phyloP scores from a whole-genome alignment of 2,329 filamentous ascomycete species.

The Sordariomycetes sp. region DNA sequence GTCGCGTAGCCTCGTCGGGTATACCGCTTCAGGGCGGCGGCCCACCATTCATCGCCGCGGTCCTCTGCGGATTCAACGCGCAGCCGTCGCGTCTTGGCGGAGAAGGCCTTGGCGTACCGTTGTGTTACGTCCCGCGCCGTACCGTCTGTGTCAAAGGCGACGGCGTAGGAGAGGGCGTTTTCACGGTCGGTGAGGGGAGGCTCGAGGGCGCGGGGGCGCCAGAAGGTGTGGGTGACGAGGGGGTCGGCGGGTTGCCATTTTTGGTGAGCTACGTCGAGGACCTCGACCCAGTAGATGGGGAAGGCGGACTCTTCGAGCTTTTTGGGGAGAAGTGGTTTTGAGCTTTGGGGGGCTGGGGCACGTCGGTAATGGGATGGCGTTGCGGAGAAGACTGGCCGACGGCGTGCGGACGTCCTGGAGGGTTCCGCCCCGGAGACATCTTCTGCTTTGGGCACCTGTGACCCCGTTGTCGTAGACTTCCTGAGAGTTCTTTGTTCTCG shows the following conservation, averaged over 20 bases:
- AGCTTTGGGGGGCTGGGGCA: not conserved
- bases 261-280: slow-evolving; percentile 71
- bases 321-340: slow-evolving; percentile 13
- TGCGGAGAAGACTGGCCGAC: not conserved
- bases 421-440: not conserved
- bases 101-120: slow-evolving; percentile 78
- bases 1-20: slow-evolving; percentile 21
- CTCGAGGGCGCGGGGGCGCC: slow-evolving; percentile 64
- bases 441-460: slow-evolving; percentile 8
- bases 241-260: slow-evolving; percentile 89
- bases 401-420: not conserved
- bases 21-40: slow-evolving; percentile 34
- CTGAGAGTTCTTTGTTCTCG: not conserved
- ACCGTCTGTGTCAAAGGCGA: slow-evolving; percentile 74
- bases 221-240: slow-evolving; percentile 64
- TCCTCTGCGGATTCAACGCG: slow-evolving; percentile 56
- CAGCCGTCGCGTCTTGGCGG: slow-evolving; percentile 72
- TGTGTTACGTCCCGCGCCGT: slow-evolving; percentile 74
- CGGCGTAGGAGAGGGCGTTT: slow-evolving; percentile 70
- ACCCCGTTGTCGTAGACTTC: slow-evolving; percentile 11
- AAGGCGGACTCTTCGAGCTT: slow-evolving; percentile 56
- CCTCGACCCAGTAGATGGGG: slow-evolving; percentile 91
- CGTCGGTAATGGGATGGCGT: not conserved
- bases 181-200: slow-evolving; percentile 65
- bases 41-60: slow-evolving; percentile 38